Percentiles rank a stretch among this genome's conserved stretches.
Evolutionary conservation across 257 asterid species (phyloP).

Genomic region (Solanum peruvianum): DNA sequence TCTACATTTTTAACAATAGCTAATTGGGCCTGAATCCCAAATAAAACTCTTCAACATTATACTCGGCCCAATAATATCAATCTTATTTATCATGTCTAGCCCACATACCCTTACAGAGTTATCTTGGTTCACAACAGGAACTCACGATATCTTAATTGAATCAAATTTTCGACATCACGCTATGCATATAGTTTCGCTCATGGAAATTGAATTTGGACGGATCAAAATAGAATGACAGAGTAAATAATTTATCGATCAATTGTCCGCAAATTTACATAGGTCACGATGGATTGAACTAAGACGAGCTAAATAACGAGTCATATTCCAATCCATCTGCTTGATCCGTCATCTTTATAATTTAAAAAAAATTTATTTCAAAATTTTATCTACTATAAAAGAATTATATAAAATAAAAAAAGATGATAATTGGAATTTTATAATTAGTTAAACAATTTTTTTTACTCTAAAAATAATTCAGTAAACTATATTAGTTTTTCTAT

Average conservation of each 20-base stretch:
- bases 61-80: too few relatives aligned
- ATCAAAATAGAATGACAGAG: background rate
- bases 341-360: background rate
- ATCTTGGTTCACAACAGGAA: too few relatives aligned
- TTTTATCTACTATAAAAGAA: background rate
- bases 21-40: too few relatives aligned
- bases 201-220: background rate
- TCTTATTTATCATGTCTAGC: too few relatives aligned
- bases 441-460: background rate
- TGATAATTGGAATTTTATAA: background rate
- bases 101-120: too few relatives aligned
- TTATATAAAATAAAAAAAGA: background rate
- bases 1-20: too few relatives aligned
- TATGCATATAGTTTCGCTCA: background rate
- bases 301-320: background rate
- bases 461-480: background rate
- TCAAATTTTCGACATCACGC: background rate
- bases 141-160: background rate
- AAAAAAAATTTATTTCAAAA: background rate
- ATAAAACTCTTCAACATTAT: too few relatives aligned
- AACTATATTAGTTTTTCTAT: background rate
- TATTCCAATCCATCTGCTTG: background rate
- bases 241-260: background rate
- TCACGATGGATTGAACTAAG: background rate
- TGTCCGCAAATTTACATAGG: too few relatives aligned